phyloP scores from a whole-genome alignment of 306 rosid species.

The Casuarina equisetifolia region DNA sequence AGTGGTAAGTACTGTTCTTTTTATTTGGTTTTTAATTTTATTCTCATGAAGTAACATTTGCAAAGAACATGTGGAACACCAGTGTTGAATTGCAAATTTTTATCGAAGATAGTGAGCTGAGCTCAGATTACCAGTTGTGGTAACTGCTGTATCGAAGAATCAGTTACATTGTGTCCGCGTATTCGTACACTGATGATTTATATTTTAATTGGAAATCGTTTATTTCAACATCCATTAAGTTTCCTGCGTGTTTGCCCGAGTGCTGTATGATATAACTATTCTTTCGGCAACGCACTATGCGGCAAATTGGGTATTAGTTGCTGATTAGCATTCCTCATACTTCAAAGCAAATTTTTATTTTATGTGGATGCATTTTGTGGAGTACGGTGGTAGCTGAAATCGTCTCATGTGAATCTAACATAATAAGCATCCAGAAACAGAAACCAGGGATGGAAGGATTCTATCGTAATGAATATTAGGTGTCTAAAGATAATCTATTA shows the following conservation, averaged over 20 bases:
- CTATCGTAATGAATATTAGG: background rate
- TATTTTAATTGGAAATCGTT: background rate
- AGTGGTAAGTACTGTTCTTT: slow-evolving; percentile 44
- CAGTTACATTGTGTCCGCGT: background rate
- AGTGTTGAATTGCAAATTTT: slow-evolving; percentile 13
- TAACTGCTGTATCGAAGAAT: background rate
- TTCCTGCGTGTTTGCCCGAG: background rate
- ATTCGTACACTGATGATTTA: background rate
- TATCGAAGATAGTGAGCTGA: background rate
- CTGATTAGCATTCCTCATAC: background rate
- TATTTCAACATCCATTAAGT: background rate
- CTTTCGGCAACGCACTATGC: background rate
- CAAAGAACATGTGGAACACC: background rate
- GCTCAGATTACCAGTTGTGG: background rate
- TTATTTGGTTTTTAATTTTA: background rate
- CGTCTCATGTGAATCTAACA: background rate
- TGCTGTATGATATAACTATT: background rate
- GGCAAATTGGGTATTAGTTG: too few relatives aligned
- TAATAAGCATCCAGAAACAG: background rate
- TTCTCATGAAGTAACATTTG: background rate
- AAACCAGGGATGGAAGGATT: background rate
- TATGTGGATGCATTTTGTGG: background rate
- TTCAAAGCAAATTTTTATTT: background rate
- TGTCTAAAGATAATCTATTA: background rate
- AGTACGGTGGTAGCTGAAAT: background rate